A percentile compares a stretch with the other conserved stretches of the same genome.
phyloP scores from a whole-genome alignment of 192 early-diverging fungal genomes.

The Phlyctochytrium arcticum region DNA sequence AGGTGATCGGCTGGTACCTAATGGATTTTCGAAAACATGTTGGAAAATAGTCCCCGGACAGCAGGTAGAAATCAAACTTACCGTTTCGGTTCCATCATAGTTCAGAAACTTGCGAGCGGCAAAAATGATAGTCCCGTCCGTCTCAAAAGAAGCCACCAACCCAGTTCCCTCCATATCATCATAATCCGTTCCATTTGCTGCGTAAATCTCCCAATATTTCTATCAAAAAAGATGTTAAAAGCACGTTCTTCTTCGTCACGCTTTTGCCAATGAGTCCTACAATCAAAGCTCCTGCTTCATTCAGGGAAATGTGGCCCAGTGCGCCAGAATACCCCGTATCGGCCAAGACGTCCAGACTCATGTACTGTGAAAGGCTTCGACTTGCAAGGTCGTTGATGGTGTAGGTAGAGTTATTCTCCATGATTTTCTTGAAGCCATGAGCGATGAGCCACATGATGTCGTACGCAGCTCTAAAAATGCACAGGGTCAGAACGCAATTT shows the following conservation, averaged over 20 bases:
- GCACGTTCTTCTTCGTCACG: too few species aligned
- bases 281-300: not conserved
- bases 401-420: not conserved
- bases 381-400: not conserved
- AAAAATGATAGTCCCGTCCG: not conserved
- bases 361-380: not conserved
- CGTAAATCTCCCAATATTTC: not conserved
- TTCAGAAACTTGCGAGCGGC: not conserved
- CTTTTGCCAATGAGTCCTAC: too few species aligned
- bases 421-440: not conserved
- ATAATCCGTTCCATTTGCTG: not conserved
- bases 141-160: not conserved
- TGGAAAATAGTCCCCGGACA: too few species aligned
- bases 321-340: not conserved
- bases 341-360: not conserved
- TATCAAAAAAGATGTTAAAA: too few species aligned
- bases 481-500: too few species aligned
- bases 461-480: not conserved
- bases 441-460: not conserved
- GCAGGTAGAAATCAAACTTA: not conserved
- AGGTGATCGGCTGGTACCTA: not conserved
- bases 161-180: not conserved
- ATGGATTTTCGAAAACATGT: too few species aligned
- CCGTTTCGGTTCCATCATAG: not conserved
- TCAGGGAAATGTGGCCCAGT: not conserved